Conservation (phyloP, 1,284 basidiomycete species). For the Singerocomus inundabilis region DNA sequence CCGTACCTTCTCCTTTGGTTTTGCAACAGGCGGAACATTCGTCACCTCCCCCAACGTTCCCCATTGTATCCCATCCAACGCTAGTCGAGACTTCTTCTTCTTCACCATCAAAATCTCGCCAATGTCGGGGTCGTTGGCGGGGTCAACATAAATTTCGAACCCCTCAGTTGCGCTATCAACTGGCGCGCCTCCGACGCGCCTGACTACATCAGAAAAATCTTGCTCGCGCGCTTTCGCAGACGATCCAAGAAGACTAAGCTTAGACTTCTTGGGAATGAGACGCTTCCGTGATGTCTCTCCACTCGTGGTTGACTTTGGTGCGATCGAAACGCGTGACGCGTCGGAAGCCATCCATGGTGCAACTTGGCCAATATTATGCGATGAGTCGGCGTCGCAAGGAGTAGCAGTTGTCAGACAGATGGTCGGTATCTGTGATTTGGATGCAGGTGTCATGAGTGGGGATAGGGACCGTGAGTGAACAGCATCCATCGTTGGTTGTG, state of each 20-base stretch:
- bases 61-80: slow-evolving; percentile 63
- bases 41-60: slow-evolving; percentile 58
- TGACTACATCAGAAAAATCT: slow-evolving; percentile 61
- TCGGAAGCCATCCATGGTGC: slow-evolving; percentile 36
- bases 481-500: slow-evolving; percentile 29
- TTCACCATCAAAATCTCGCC: slow-evolving; percentile 72
- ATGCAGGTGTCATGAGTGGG: slow-evolving; percentile 28
- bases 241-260: slow-evolving; percentile 52
- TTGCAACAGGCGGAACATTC: slow-evolving; percentile 44
- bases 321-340: slow-evolving; percentile 34
- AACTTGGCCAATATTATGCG: slow-evolving; percentile 34
- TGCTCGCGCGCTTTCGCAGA: slow-evolving; percentile 38
- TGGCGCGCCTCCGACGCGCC: slow-evolving; percentile 51
- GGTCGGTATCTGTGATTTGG: slow-evolving; percentile 47
- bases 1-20: slow-evolving; percentile 33
- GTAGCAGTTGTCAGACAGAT: slow-evolving; percentile 69
- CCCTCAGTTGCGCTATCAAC: slow-evolving; percentile 46
- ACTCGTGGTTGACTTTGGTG: slow-evolving; percentile 27
- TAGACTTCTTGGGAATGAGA: slow-evolving; percentile 75
- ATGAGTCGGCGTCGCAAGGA: slow-evolving; percentile 51
- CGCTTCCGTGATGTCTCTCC: slow-evolving; percentile 43
- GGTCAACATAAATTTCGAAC: slow-evolving; percentile 75
- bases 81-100: slow-evolving; percentile 72
- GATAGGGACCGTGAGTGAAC: slow-evolving; percentile 31
- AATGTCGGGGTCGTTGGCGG: slow-evolving; percentile 58